phyloP scores from a whole-genome alignment of 2,329 filamentous ascomycete genomes.

The Cyclaneusma minus region DNA sequence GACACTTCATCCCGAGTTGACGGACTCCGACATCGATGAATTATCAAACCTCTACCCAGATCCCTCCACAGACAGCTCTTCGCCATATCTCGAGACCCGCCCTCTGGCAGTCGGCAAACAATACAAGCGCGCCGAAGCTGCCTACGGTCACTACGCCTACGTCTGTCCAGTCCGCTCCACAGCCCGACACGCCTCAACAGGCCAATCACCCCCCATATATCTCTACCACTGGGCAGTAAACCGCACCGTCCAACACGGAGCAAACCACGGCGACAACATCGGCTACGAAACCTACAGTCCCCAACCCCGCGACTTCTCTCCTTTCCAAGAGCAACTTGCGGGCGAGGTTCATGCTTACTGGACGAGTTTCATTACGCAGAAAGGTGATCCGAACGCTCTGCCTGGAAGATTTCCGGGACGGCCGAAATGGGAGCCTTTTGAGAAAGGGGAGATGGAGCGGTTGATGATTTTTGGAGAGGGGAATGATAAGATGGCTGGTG shows the following conservation, averaged over 20 bases:
- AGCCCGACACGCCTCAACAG: slow-evolving; percentile 23
- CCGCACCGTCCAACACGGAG: slow-evolving; percentile 14
- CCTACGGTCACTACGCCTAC: slow-evolving; percentile 48
- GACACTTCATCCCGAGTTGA: slow-evolving; percentile 40
- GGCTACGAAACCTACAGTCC: slow-evolving; percentile 27
- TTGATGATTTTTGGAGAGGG: slow-evolving; percentile 30
- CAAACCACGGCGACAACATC: slow-evolving; percentile 28
- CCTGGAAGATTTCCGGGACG: slow-evolving; percentile 15
- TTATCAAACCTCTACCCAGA: slow-evolving; percentile 47
- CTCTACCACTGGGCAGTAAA: slow-evolving; percentile 43
- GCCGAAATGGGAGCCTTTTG: slow-evolving; percentile 18
- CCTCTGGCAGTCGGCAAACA: slow-evolving; percentile 27
- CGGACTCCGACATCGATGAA: slow-evolving; percentile 30
- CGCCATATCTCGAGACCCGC: slow-evolving; percentile 23
- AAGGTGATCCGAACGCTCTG: slow-evolving; percentile 11
- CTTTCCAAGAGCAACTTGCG: slow-evolving; percentile 8
- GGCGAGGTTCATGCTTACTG: slow-evolving; percentile 11
- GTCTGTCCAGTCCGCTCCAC: slow-evolving; percentile 46
- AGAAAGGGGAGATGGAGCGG: slow-evolving; percentile 12
- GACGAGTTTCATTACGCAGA: slow-evolving; percentile 11
- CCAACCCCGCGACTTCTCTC: slow-evolving; percentile 6
- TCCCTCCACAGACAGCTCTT: slow-evolving; percentile 24
- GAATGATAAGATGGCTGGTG: slow-evolving; percentile 32
- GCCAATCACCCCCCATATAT: slow-evolving; percentile 21
- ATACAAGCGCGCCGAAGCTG: slow-evolving; percentile 40